phyloP scores from a whole-genome alignment of 495 filamentous ascomycete genomes.

The Amorphotheca resinae region DNA sequence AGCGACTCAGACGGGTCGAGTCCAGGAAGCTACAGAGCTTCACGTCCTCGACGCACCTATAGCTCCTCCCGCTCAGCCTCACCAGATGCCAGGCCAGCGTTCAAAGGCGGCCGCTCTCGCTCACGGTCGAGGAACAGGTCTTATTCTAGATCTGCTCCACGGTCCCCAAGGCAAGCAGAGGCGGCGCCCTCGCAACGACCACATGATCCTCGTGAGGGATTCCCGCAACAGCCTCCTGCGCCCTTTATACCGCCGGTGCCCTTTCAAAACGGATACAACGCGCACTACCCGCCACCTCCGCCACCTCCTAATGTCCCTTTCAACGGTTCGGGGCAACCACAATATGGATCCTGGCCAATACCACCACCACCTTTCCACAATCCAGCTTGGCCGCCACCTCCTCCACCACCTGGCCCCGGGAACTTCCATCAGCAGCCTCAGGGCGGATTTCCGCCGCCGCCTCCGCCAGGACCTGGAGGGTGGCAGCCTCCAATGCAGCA shows the following conservation, averaged over 20 bases:
- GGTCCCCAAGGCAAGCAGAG: constrained; percentile 19
- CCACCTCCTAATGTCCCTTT: constrained; percentile 19
- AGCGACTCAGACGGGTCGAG: constrained; percentile 14
- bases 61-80: constrained; percentile 36
- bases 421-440: constrained; percentile 3
- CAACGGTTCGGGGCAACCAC: constrained; percentile 19
- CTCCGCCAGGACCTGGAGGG: constrained; percentile 6
- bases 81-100: constrained; percentile 4
- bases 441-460: constrained; percentile 3
- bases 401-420: constrained; percentile 17
- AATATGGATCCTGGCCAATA: constrained; percentile 18
- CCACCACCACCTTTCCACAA: constrained; percentile 30
- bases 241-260: constrained; percentile 24
- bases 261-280: constrained; percentile 8
- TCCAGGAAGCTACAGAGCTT: constrained; percentile 6
- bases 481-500: constrained; percentile 10
- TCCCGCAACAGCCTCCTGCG: constrained; percentile 17
- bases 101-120: constrained; percentile 17
- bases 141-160: constrained; percentile 20
- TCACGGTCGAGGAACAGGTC: constrained; percentile 23
- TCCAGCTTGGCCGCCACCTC: constrained; percentile 13
- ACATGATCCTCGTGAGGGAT: constrained; percentile 8
- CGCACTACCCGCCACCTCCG: constrained; percentile 19
- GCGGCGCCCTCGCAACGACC: constrained; percentile 19
- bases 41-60: constrained; percentile 11